phyloP scores from a whole-genome alignment of 345 rosid genomes.

The Diplotaxis tenuifolia region DNA sequence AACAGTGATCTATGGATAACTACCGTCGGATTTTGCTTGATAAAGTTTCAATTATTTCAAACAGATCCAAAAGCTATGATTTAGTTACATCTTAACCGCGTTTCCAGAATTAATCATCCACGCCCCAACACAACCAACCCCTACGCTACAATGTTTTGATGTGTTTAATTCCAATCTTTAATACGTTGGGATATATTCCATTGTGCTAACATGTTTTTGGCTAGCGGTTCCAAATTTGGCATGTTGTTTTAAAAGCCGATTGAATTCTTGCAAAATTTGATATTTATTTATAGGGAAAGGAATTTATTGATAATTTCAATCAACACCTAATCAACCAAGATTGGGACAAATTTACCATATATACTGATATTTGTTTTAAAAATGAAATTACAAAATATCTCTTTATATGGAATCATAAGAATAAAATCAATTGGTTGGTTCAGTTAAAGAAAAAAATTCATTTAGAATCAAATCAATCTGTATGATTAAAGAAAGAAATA shows the following conservation, averaged over 20 bases:
- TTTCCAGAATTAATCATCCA: neutral
- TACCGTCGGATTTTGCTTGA: neutral
- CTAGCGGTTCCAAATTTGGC: neutral
- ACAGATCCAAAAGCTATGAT: neutral
- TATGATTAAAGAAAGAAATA: constrained; percentile 6
- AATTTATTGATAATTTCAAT: neutral
- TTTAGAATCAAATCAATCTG: neutral
- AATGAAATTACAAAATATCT: neutral
- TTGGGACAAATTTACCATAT: constrained; percentile 24
- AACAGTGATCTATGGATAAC: neutral
- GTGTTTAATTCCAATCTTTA: neutral
- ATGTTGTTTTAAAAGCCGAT: neutral
- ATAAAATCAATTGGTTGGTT: neutral
- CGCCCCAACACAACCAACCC: neutral
- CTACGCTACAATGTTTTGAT: neutral
- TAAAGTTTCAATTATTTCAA: neutral
- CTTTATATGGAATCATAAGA: neutral
- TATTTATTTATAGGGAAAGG: neutral
- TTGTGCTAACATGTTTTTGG: neutral
- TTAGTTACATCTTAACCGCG: neutral
- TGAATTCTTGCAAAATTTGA: neutral
- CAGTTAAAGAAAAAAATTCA: neutral
- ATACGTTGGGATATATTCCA: neutral
- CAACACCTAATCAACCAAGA: constrained; percentile 4
- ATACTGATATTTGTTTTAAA: neutral